Evolutionary conservation across 306 rosid genomes (phyloP).

Genomic region (Dalbergia oliveri): DNA sequence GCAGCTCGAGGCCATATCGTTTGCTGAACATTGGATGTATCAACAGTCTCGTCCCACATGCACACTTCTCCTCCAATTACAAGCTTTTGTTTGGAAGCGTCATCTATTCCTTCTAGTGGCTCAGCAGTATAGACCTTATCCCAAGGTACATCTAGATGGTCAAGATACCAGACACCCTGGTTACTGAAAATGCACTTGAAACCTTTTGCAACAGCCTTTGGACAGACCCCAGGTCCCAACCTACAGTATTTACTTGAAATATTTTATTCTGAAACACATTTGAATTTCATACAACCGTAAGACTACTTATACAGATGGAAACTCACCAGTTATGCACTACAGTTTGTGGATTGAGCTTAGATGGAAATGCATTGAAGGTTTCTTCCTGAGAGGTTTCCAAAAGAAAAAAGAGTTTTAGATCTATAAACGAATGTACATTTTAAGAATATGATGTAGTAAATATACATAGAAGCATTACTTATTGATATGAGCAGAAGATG

Average conservation of each 20-base stretch:
- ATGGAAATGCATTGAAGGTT: constrained; percentile 81
- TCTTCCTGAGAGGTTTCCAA: constrained; percentile 73
- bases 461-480: constrained; percentile 23
- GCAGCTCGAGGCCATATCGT: constrained; percentile 99
- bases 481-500: background rate
- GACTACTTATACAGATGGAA: constrained; percentile 40
- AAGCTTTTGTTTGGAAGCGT: constrained; percentile 70
- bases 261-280: constrained; percentile 37
- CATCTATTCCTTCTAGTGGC: constrained; percentile 78
- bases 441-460: constrained; percentile 22
- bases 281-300: constrained; percentile 29
- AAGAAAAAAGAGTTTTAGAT: constrained; percentile 38
- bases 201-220: constrained; percentile 85
- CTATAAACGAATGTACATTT: too few relatives aligned
- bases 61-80: constrained; percentile 97
- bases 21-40: constrained; percentile 84
- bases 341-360: constrained; percentile 82
- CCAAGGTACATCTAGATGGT: constrained; percentile 98
- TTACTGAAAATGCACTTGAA: constrained; percentile 96
- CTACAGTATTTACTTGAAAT: constrained; percentile 50
- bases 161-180: constrained; percentile 97
- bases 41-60: constrained; percentile 95
- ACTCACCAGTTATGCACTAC: constrained; percentile 93
- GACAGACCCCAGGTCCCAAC: constrained; percentile 89
- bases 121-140: constrained; percentile 71